A percentile compares a stretch with the other conserved stretches of the same genome.
These are phyloP conservation scores for Microsporum ferrugineum DNA, from an alignment of 2,329 filamentous ascomycete genomes.

Conservation along the genomic window DNA sequence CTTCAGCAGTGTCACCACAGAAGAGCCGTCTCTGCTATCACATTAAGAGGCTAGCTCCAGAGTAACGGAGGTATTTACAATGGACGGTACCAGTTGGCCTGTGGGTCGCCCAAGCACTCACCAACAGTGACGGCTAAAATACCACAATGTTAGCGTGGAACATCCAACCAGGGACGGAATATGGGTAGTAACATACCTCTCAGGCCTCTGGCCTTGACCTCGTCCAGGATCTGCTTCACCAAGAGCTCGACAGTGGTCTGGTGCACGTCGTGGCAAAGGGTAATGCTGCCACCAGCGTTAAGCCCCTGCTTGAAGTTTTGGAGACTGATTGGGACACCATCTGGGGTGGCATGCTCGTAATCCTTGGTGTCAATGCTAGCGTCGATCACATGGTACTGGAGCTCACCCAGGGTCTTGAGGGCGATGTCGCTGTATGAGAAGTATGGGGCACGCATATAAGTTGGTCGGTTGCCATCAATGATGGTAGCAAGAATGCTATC, in stretches of 20 bases:
- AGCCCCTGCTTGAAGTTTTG: background rate
- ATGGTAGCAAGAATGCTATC: conserved; percentile 32
- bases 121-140: conserved; percentile 7
- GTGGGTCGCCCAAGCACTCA: conserved; percentile 9
- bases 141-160: conserved; percentile 1
- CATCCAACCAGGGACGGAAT: background rate
- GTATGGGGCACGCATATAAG: conserved; percentile 41
- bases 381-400: conserved; percentile 38
- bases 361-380: conserved; percentile 36
- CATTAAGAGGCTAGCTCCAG: background rate
- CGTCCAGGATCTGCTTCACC: conserved; percentile 6
- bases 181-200: background rate
- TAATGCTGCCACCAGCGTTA: background rate
- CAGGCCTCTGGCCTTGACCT: conserved; percentile 2
- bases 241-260: conserved; percentile 8
- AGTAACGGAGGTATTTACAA: background rate
- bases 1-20: background rate
- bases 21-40: background rate
- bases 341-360: conserved; percentile 22
- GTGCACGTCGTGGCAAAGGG: conserved; percentile 7
- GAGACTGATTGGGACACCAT: conserved; percentile 1
- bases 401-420: conserved; percentile 26
- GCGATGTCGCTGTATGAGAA: conserved; percentile 26
- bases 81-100: conserved; percentile 8
- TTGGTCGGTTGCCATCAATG: conserved; percentile 33